Conservation (phyloP, 257 asterid species). For the Salvia hispanica region DNA sequence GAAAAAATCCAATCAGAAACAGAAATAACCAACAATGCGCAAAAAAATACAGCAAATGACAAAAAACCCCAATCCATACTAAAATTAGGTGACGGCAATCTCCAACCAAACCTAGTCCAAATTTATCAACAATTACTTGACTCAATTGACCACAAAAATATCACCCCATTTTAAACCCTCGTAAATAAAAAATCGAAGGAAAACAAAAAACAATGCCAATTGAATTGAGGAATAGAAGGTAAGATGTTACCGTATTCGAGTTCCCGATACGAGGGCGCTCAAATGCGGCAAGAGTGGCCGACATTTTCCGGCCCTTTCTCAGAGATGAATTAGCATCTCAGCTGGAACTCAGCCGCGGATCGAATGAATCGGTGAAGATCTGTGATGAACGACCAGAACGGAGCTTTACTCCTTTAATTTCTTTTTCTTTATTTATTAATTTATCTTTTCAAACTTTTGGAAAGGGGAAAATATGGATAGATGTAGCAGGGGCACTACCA, state of each 20-base stretch:
- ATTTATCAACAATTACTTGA: constrained; percentile 34
- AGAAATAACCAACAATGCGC: constrained; percentile 26
- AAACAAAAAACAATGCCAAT: neutral
- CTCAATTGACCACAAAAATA: constrained; percentile 35
- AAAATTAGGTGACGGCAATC: neutral
- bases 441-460: constrained; percentile 20
- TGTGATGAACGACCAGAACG: constrained; percentile 32
- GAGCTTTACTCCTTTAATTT: constrained; percentile 14
- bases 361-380: constrained; percentile 40
- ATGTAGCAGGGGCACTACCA: constrained; percentile 30
- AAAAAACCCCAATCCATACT: constrained; percentile 10
- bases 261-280: constrained; percentile 90
- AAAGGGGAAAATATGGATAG: constrained; percentile 35
- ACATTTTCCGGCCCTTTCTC: constrained; percentile 49
- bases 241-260: constrained; percentile 71
- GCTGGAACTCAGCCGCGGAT: constrained; percentile 37
- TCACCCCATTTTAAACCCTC: constrained; percentile 25
- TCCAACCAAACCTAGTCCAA: constrained; percentile 4
- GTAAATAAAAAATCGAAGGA: neutral
- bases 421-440: neutral
- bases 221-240: constrained; percentile 13
- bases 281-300: constrained; percentile 78
- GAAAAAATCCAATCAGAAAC: constrained; percentile 28
- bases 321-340: constrained; percentile 40
- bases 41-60: constrained; percentile 9